A percentile compares a stretch with the other conserved stretches of the same genome.
Conservation (phyloP, 2,329 filamentous ascomycete species). For the Colletotrichum liriopes region DNA sequence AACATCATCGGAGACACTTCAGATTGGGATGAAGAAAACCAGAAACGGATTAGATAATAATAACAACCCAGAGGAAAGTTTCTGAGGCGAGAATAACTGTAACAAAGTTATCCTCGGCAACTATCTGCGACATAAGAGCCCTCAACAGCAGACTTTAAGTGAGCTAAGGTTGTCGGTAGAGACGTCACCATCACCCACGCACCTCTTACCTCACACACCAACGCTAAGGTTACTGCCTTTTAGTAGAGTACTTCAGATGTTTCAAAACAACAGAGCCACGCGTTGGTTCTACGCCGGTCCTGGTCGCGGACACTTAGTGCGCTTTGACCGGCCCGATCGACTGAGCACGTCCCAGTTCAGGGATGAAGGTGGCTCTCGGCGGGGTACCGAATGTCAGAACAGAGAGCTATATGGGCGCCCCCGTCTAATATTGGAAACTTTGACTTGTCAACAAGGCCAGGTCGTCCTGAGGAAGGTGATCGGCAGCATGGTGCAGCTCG, state of each 20-base stretch:
- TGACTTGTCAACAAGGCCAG: not conserved
- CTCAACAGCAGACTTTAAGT: conserved; percentile 1
- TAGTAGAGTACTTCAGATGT: conserved; percentile 8
- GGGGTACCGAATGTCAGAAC: not conserved
- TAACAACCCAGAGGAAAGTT: not conserved
- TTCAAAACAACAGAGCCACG: conserved; percentile 22
- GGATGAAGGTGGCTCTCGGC: conserved; percentile 9
- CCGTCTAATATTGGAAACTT: conserved; percentile 17
- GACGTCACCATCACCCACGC: conserved; percentile 10
- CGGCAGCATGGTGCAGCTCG: not conserved
- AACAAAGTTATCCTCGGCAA: not conserved
- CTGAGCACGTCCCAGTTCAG: conserved; percentile 1
- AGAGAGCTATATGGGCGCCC: not conserved
- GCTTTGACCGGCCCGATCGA: conserved; percentile 27
- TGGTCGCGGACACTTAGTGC: not conserved
- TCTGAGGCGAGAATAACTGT: not conserved
- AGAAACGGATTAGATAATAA: not conserved
- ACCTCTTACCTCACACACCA: not conserved
- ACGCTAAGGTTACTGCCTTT: conserved; percentile 11
- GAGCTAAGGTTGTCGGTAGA: not conserved
- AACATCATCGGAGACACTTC: not conserved
- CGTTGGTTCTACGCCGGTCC: not conserved
- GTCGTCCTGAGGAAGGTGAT: not conserved
- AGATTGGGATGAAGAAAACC: not conserved
- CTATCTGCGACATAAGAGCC: not conserved